These are phyloP conservation scores for Aspergillus aculeatus DNA, from an alignment of 2,329 filamentous ascomycete genomes.

Conservation along the genomic window DNA sequence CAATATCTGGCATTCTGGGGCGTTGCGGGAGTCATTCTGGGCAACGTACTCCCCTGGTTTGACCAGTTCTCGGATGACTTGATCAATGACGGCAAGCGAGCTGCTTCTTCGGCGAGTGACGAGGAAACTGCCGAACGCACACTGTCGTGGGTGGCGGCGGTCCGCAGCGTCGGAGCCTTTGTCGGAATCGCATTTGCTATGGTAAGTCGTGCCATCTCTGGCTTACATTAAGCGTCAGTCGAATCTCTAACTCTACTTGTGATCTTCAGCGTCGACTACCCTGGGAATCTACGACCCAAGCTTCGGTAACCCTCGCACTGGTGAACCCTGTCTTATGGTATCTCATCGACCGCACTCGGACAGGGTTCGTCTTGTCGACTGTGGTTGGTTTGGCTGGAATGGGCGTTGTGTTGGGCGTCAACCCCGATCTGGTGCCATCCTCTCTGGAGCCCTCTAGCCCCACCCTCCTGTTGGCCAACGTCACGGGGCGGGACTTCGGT, in stretches of 20 bases:
- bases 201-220: slow-evolving; percentile 53
- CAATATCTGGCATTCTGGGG: slow-evolving; percentile 80
- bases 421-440: slow-evolving; percentile 73
- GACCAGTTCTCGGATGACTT: slow-evolving; percentile 70
- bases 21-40: slow-evolving; percentile 70
- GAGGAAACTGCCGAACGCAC: slow-evolving; percentile 30
- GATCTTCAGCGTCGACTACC: slow-evolving; percentile 71
- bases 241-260: slow-evolving; percentile 17
- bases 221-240: background rate
- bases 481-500: slow-evolving; percentile 31
- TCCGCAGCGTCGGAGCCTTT: slow-evolving; percentile 68
- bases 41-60: slow-evolving; percentile 78
- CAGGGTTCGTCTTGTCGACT: slow-evolving; percentile 77
- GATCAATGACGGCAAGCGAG: slow-evolving; percentile 31
- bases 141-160: slow-evolving; percentile 67
- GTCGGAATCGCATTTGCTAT: slow-evolving; percentile 77
- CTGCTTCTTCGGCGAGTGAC: slow-evolving; percentile 23
- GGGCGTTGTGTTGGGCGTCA: slow-evolving; percentile 68
- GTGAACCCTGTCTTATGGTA: slow-evolving; percentile 96
- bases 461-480: slow-evolving; percentile 26
- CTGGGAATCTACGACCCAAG: slow-evolving; percentile 93
- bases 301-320: slow-evolving; percentile 82
- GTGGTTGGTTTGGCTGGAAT: slow-evolving; percentile 73
- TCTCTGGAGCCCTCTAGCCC: slow-evolving; percentile 52
- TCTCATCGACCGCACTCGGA: slow-evolving; percentile 82